Conservation (phyloP, 2,329 filamentous ascomycete species). For the Claviceps pazoutovae region DNA sequence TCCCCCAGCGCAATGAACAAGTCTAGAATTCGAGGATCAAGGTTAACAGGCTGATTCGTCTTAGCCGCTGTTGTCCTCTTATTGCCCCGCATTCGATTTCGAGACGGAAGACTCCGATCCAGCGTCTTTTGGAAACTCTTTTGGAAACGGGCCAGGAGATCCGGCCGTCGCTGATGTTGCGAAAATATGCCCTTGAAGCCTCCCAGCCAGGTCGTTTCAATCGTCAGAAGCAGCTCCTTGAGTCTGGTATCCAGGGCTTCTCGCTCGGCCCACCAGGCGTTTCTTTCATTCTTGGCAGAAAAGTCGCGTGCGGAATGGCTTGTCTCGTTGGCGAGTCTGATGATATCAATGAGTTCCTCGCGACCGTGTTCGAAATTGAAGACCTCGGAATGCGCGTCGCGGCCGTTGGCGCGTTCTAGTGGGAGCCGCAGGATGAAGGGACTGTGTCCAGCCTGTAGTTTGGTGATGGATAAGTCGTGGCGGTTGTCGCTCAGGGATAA, state of each 20-base stretch:
- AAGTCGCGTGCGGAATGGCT: conserved; percentile 63
- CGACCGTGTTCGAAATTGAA: conserved; percentile 76
- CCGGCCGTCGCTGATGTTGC: conserved; percentile 47
- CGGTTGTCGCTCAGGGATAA: conserved; percentile 68
- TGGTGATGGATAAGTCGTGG: conserved; percentile 81
- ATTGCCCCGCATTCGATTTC: conserved; percentile 46
- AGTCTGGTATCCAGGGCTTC: conserved; percentile 67
- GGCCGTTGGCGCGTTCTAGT: conserved; percentile 65
- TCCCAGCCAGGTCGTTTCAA: conserved; percentile 88
- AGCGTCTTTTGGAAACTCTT: conserved; percentile 66
- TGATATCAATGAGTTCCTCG: conserved; percentile 68
- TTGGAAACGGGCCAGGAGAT: conserved; percentile 61
- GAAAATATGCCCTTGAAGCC: conserved; percentile 94
- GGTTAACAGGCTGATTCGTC: conserved; percentile 25
- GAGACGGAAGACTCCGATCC: conserved; percentile 73
- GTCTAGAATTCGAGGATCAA: conserved; percentile 57
- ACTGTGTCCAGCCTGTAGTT: conserved; percentile 57
- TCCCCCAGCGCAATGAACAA: conserved; percentile 79
- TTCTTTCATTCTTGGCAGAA: conserved; percentile 58
- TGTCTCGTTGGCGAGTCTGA: conserved; percentile 66
- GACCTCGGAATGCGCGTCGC: conserved; percentile 62
- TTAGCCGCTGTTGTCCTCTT: conserved; percentile 33
- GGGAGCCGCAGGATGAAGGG: conserved; percentile 83
- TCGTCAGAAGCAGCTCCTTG: conserved; percentile 63
- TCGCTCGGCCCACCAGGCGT: conserved; percentile 80